Base-by-base conservation (phyloP, 345 rosid species). In the Brassica carinata region DNA sequence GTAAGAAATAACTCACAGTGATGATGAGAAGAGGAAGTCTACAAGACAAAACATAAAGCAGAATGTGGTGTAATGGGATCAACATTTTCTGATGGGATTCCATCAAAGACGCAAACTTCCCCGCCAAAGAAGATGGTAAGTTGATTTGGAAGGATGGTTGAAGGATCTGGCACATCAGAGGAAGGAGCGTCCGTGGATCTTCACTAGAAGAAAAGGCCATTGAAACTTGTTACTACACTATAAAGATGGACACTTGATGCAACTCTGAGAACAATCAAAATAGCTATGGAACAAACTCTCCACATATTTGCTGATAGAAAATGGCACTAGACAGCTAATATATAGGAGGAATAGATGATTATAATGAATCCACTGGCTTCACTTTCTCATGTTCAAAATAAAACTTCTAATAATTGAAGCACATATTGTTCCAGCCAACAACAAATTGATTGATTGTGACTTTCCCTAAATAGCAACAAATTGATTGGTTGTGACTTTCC, bases 91-190 rank as follows among this genome's bases (percentile, higher is more conserved):
- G 84, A 72, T 3, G 97, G 84, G 79, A 94, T 74, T 66, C 84
- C 87, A 79, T 92, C 95, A 75, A 92, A 91, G 31, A 92, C 97
- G 67, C 82, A 71, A 74, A 92, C 92, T 40, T 68, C 84, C 85
- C 97, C 98, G 74, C 88, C 88, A 73, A 85, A 94, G 89, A 92
- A 92, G 64, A 94, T 88, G 48, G 97, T 94, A 33, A 92, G 93
- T 81, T 92, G 97, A 77, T 81, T 58, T 18, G 90, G 90, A 76
- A 81, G 23, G 34, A 65, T 34, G 26, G 63, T 17, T 15, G 78
- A 48, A 65, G 84, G 59, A 73, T 84, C 83, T 13, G 79, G 67
- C 82, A 48, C 17, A 48, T 84, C 87, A 30, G 86, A 77, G 30
- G 85, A 59, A 13, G 79, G 79, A 73, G 75, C 59, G 8, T 69